phyloP scores from a whole-genome alignment of 352 stramenopile genomes.

The Albugo laibachii region DNA sequence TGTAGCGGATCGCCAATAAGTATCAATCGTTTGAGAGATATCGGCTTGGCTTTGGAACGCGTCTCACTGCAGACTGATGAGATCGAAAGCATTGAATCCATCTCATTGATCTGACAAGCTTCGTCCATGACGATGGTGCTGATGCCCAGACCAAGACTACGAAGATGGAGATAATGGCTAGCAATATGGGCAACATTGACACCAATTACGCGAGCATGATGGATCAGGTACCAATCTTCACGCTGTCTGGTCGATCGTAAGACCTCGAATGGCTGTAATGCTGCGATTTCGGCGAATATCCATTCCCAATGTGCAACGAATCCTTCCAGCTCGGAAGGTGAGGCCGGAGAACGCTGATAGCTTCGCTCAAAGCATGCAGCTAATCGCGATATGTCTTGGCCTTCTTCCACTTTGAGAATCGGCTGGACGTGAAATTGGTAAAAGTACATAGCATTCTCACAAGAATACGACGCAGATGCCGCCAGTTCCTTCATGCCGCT shows the following conservation, averaged over 20 bases:
- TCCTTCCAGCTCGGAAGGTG: constrained; percentile 10
- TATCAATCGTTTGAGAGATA: constrained; percentile 84
- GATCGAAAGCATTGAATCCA: constrained; percentile 85
- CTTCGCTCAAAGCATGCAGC: constrained; percentile 21
- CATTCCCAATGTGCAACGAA: constrained; percentile 55
- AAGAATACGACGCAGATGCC: constrained; percentile 82
- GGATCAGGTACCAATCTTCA: constrained; percentile 87
- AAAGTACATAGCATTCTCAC: constrained; percentile 92
- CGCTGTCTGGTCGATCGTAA: constrained; percentile 82
- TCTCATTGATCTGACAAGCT: constrained; percentile 86
- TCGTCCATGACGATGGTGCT: constrained; percentile 91
- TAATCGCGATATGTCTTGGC: constrained; percentile 2
- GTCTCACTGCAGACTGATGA: constrained; percentile 46
- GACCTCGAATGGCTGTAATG: constrained; percentile 89
- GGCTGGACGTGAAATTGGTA: constrained; percentile 79
- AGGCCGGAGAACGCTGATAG: constrained; percentile 10
- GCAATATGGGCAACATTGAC: constrained; percentile 94
- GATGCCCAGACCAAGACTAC: constrained; percentile 63
- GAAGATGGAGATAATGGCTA: constrained; percentile 66
- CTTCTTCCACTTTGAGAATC: constrained; percentile 16
- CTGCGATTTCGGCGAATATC: constrained; percentile 85
- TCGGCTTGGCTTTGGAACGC: constrained; percentile 4
- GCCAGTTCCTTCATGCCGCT: constrained; percentile 27
- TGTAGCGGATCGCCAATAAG: constrained; percentile 90
- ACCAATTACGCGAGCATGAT: constrained; percentile 86